These are phyloP conservation scores for Pichia manshurica DNA, from an alignment of 805 yeast species.

Conservation along the genomic window DNA sequence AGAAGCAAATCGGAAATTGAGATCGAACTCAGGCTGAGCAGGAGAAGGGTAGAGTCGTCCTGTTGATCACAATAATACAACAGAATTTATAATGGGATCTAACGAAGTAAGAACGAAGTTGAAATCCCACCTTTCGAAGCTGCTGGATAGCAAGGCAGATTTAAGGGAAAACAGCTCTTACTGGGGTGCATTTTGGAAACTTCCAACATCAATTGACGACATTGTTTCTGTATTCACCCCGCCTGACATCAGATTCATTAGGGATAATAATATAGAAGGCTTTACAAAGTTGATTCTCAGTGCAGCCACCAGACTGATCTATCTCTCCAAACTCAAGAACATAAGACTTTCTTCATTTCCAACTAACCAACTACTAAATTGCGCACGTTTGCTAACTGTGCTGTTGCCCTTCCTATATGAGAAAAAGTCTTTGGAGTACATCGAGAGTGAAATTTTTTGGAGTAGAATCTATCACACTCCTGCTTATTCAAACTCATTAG, in stretches of 20 bases:
- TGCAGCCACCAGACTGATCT: conserved; percentile 31
- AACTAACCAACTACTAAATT: conserved; percentile 43
- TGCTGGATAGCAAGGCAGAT: conserved; percentile 42
- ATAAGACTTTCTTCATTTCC: conserved; percentile 26
- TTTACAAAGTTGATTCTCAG: conserved; percentile 48
- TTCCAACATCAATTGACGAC: conserved; percentile 50
- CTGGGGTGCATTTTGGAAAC: conserved; percentile 42
- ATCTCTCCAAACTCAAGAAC: conserved; percentile 20
- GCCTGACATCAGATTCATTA: conserved; percentile 51
- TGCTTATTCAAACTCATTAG: background rate
- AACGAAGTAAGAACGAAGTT: conserved; percentile 62
- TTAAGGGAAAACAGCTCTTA: conserved; percentile 33
- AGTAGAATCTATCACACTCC: conserved; percentile 17
- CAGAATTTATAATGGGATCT: conserved; percentile 49
- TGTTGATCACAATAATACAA: no score
- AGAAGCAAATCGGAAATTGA: no score
- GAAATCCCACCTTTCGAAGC: conserved; percentile 53
- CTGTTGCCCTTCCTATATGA: conserved; percentile 68
- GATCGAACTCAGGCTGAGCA: no score
- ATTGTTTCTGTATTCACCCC: conserved; percentile 52
- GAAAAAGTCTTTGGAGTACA: conserved; percentile 14
- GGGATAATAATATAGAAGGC: conserved; percentile 53
- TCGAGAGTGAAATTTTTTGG: conserved; percentile 40
- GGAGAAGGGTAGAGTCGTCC: no score
- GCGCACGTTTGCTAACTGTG: conserved; percentile 59